These are phyloP conservation scores for Penicillium crystallinum DNA, from an alignment of 495 filamentous ascomycete genomes.

Conservation along the genomic window DNA sequence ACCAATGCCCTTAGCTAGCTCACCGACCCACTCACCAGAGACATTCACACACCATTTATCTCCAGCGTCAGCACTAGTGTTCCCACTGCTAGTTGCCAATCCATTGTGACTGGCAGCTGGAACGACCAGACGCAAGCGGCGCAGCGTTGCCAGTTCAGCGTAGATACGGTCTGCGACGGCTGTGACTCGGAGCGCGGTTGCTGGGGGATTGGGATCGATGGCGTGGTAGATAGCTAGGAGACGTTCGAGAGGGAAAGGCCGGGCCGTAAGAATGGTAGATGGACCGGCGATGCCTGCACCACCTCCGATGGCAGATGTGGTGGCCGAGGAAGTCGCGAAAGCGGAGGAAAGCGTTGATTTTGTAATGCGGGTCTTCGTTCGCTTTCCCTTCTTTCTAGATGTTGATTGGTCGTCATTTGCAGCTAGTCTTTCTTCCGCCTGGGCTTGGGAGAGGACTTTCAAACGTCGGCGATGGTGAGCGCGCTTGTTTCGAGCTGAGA, in stretches of 20 bases:
- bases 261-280: constrained; percentile 66
- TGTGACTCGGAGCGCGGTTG: constrained; percentile 43
- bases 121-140: constrained; percentile 70
- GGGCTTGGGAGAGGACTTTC: constrained; percentile 41
- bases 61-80: constrained; percentile 37
- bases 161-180: constrained; percentile 58
- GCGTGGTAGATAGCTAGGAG: constrained; percentile 82
- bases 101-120: constrained; percentile 45
- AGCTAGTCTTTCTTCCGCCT: constrained; percentile 33
- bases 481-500: constrained; percentile 44
- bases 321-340: constrained; percentile 38
- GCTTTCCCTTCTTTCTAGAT: constrained; percentile 34
- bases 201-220: constrained; percentile 61
- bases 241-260: constrained; percentile 81
- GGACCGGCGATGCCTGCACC: constrained; percentile 51
- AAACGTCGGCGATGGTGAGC: constrained; percentile 53
- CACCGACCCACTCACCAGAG: constrained; percentile 45
- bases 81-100: constrained; percentile 31
- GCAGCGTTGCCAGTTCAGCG: constrained; percentile 73
- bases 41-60: constrained; percentile 48
- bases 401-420: constrained; percentile 26
- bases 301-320: constrained; percentile 33
- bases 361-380: constrained; percentile 40
- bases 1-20: constrained; percentile 43
- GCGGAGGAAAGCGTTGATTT: constrained; percentile 44